phyloP scores from a whole-genome alignment of 805 yeast genomes.

The Candida montana region DNA sequence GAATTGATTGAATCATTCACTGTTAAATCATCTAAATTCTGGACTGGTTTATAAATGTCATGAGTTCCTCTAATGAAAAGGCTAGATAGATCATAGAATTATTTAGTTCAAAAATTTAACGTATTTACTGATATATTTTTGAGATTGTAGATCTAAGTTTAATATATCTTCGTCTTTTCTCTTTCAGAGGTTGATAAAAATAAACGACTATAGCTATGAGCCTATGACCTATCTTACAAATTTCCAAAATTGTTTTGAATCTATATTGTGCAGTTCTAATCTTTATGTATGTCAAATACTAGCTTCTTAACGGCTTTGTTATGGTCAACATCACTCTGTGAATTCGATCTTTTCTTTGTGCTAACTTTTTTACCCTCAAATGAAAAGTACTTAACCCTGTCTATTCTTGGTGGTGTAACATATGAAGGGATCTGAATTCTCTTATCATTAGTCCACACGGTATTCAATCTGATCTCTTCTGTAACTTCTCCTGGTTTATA shows the following conservation, averaged over 20 bases:
- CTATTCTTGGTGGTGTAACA: slow-evolving; percentile 24
- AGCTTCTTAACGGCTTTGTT: slow-evolving; percentile 22
- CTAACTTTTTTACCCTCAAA: slow-evolving; percentile 11
- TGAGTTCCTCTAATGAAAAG: no score
- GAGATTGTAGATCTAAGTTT: no score
- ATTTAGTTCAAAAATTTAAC: no score
- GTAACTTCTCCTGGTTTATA: not conserved
- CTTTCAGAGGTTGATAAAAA: no score
- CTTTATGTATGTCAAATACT: slow-evolving; percentile 22
- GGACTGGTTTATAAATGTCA: slow-evolving; percentile 1
- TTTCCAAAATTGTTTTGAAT: no score
- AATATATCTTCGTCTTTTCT: no score
- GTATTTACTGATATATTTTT: no score
- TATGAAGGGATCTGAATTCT: slow-evolving; percentile 15
- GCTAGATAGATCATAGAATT: no score
- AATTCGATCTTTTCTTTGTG: slow-evolving; percentile 21
- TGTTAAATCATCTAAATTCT: slow-evolving; percentile 17
- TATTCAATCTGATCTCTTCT: slow-evolving; percentile 10
- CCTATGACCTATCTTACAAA: no score
- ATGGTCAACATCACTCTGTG: slow-evolving; percentile 14
- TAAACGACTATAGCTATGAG: no score
- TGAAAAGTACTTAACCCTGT: slow-evolving; percentile 18
- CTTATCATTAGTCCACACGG: slow-evolving; percentile 15
- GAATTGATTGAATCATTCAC: slow-evolving; percentile 21
- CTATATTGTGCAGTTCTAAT: slow-evolving; percentile 4